Base-by-base conservation (phyloP, 2,329 filamentous ascomycete genomes). In the Colletotrichum viniferum region DNA sequence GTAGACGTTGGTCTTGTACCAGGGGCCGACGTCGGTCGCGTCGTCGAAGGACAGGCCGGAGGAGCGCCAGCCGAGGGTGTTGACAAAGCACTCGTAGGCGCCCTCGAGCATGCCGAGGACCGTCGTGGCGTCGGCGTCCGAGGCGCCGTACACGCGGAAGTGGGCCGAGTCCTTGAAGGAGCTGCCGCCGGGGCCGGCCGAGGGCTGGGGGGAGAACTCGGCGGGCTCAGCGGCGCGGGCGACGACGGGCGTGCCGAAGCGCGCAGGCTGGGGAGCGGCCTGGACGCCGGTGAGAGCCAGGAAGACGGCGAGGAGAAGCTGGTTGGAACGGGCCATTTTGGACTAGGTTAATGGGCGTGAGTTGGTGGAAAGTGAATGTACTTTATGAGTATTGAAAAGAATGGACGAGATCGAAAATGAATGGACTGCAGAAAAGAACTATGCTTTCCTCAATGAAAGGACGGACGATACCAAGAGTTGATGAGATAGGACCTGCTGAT, bases 181-280 rank as follows among this genome's bases (percentile, higher is more conserved):
- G 70, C 76, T 79, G 69, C 83, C 83, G 7, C 82, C 83, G 13
- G 82, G 81, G 72, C 83, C 83, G 63, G 84, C 77, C 24, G 78
- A 81, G 62, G 80, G 74, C 73, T 84, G 83, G 13, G 81, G 79
- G 0, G 78, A 80, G 61, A 81, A 84, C 12, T 78, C 76, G 4
- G 80, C 77, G 10, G 79, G 80, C 36, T 76, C 75, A 16, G 55
- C 75, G 38, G 69, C 72, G 36, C 60, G 71, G 24, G 16, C 71
- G 16, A 62, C 82, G 94, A 38, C 55, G 26, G 62, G 34, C 24
- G 7, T 95, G 18, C 93, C 93, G 69, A 95, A 88, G 61, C 38
- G 36, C 32, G 58, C 26, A 26, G 61, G 58, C 62, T 34, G 73
- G 56, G 73, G 69, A 36, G 73, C 73, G 36, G 73, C 73, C n/a